phyloP scores from a whole-genome alignment of 2,329 filamentous ascomycete genomes.

The Xylaria arbuscula region DNA sequence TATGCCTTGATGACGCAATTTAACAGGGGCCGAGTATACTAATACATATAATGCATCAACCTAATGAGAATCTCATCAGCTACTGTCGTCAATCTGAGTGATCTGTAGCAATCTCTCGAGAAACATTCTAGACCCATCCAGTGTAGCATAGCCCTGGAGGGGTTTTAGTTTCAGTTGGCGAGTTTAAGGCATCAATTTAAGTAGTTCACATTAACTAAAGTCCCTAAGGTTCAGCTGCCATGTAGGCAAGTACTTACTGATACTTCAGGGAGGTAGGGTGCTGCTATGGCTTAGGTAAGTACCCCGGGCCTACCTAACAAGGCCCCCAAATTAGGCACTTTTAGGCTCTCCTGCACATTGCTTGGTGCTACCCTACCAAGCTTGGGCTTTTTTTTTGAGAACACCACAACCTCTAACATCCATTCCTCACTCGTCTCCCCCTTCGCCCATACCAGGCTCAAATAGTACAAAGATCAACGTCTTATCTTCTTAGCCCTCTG shows the following conservation, averaged over 20 bases:
- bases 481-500: slow-evolving; percentile 10
- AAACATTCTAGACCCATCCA: no score
- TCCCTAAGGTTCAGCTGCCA: neutral
- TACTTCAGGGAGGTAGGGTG: neutral
- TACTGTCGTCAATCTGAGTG: no score
- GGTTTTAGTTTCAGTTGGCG: no score
- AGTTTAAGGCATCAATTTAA: no score
- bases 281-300: neutral
- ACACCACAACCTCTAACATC: slow-evolving; percentile 17
- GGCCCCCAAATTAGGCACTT: slow-evolving; percentile 11
- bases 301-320: slow-evolving; percentile 11
- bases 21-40: slow-evolving; percentile 6
- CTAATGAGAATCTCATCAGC: no score
- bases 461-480: slow-evolving; percentile 19
- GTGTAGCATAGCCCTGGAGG: no score
- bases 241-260: neutral
- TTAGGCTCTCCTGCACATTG: slow-evolving; percentile 28
- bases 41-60: neutral
- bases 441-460: slow-evolving; percentile 2
- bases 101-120: no score
- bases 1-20: slow-evolving; percentile 42
- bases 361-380: slow-evolving; percentile 10
- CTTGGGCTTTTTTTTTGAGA: slow-evolving; percentile 22
- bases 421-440: slow-evolving; percentile 7
- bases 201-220: no score